A percentile compares a stretch with the other conserved stretches of the same genome.
These are phyloP conservation scores for Mortierella sp. DNA, from an alignment of 371 early-diverging fungal species.

Conservation along the genomic window DNA sequence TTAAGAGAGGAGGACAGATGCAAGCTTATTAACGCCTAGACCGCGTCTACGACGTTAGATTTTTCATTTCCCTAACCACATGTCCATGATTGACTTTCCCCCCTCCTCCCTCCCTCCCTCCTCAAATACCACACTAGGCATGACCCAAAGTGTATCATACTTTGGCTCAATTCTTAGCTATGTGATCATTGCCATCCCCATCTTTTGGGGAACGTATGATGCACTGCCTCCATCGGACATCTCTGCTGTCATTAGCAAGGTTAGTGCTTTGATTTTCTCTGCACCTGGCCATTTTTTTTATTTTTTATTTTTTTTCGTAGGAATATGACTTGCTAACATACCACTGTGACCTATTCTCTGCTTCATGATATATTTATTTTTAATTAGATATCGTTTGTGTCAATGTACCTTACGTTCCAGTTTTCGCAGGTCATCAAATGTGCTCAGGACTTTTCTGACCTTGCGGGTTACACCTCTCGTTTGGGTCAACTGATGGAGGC, in stretches of 20 bases:
- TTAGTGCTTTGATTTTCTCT: constrained; percentile 13
- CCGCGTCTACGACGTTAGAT: too few relatives aligned
- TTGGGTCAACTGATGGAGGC: constrained; percentile 84
- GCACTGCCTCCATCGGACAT: constrained; percentile 72
- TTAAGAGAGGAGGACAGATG: not conserved
- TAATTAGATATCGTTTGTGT: constrained; percentile 76
- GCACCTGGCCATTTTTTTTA: not conserved
- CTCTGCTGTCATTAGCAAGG: constrained; percentile 79
- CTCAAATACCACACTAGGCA: constrained; percentile 46
- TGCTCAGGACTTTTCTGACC: constrained; percentile 71
- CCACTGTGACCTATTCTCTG: not conserved
- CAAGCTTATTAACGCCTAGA: not conserved
- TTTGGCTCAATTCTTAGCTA: constrained; percentile 87
- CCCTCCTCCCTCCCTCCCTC: not conserved
- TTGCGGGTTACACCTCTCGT: constrained; percentile 90
- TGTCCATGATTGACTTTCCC: not conserved
- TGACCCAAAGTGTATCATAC: constrained; percentile 79
- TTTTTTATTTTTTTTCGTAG: not conserved
- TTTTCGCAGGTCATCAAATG: constrained; percentile 83
- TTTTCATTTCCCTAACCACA: not conserved
- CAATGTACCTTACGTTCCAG: constrained; percentile 77
- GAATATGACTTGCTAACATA: not conserved
- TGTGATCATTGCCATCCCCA: constrained; percentile 83
- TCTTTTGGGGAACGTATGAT: constrained; percentile 82
- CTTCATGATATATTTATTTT: not conserved